These are phyloP conservation scores for Scutellaria baicalensis DNA, from an alignment of 257 asterid species.

Conservation along the genomic window DNA sequence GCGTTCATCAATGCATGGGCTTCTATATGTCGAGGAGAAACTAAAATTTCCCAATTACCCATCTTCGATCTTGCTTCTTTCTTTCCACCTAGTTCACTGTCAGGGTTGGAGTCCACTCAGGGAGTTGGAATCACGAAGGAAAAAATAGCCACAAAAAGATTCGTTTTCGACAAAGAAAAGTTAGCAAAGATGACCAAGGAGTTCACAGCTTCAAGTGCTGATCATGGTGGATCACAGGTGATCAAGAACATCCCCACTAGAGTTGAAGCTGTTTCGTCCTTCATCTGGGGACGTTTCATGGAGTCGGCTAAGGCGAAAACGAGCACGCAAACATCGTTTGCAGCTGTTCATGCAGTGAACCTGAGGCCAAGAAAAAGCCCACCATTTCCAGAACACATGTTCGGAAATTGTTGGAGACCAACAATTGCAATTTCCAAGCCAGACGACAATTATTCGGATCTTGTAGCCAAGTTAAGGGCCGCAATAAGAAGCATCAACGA, in stretches of 20 bases:
- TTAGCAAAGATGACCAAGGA: neutral
- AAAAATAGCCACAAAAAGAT: neutral
- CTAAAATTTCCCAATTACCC: neutral
- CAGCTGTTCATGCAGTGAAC: constrained; percentile 5
- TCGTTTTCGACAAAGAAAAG: neutral
- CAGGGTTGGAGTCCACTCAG: neutral
- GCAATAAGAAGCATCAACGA: neutral
- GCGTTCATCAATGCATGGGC: constrained; percentile 10
- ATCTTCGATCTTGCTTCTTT: neutral
- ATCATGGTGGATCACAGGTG: neutral
- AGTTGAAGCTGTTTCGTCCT: constrained; percentile 1
- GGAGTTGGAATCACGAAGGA: neutral
- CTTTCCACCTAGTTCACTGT: neutral
- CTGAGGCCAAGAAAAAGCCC: constrained; percentile 7
- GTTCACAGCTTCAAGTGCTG: too few relatives aligned
- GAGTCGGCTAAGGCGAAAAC: neutral
- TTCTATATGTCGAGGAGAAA: neutral
- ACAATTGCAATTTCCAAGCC: neutral
- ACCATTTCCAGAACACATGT: neutral
- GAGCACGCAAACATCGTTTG: neutral
- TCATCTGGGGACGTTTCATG: constrained; percentile 5
- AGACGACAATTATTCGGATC: neutral
- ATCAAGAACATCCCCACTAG: neutral
- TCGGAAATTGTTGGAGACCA: constrained; percentile 7
- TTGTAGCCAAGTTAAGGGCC: neutral